phyloP scores from a whole-genome alignment of 805 yeast genomes.

The Brettanomyces bruxellensis region DNA sequence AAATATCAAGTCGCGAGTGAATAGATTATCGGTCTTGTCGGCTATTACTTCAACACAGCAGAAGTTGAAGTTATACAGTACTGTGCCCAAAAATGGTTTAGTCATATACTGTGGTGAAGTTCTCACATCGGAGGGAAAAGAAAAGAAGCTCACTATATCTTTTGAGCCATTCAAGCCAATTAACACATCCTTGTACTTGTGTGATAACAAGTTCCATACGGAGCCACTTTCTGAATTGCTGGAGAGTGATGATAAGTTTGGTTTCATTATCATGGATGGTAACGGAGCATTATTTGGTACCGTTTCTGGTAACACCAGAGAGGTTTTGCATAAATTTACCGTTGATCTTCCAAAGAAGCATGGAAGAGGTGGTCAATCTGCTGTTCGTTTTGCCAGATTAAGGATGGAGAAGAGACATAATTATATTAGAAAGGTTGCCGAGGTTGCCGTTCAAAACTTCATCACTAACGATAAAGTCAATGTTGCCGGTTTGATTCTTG shows the following conservation, averaged over 20 bases:
- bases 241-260: slow-evolving; percentile 93
- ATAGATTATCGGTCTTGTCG: slow-evolving; percentile 86
- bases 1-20: slow-evolving; percentile 95
- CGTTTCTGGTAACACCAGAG: slow-evolving; percentile 93
- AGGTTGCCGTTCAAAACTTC: slow-evolving; percentile 95
- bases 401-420: slow-evolving; percentile 99
- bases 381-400: slow-evolving; percentile 96
- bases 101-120: slow-evolving; percentile 99
- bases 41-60: slow-evolving; percentile 99
- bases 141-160: slow-evolving; percentile 91
- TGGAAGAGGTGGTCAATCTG: slow-evolving; percentile 99
- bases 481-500: slow-evolving; percentile 89
- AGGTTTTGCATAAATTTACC: slow-evolving; percentile 88
- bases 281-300: slow-evolving; percentile 95
- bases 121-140: slow-evolving; percentile 93
- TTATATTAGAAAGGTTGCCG: slow-evolving; percentile 96
- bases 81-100: slow-evolving; percentile 90
- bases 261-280: slow-evolving; percentile 99
- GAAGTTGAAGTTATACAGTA: slow-evolving; percentile 80
- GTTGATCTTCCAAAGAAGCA: slow-evolving; percentile 99
- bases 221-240: slow-evolving; percentile 91
- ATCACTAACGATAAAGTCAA: slow-evolving; percentile 91
- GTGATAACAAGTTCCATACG: slow-evolving; percentile 98
- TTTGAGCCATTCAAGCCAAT: slow-evolving; percentile 99
- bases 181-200: slow-evolving; percentile 89